phyloP scores from a whole-genome alignment of 225 moss, liverwort and hornwort species.

The Climacium dendroides region DNA sequence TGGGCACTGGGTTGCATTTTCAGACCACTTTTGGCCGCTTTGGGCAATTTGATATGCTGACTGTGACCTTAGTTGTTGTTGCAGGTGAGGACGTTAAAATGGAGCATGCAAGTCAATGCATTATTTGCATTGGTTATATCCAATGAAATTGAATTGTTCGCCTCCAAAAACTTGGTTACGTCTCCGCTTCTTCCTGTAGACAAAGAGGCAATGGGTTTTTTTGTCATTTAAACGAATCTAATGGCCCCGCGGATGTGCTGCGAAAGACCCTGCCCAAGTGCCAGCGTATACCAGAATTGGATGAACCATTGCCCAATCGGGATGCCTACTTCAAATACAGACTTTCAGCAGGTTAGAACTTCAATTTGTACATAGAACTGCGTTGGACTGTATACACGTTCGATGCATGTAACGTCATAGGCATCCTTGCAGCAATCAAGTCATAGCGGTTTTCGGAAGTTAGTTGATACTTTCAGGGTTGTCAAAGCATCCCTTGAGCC shows the following conservation, averaged over 20 bases:
- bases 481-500: conserved; percentile 1
- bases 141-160: not conserved
- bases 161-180: not conserved
- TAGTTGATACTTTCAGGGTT: conserved; percentile 4
- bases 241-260: not conserved
- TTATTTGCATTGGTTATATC: not conserved
- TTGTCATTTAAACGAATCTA: not conserved
- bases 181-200: not conserved
- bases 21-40: not conserved
- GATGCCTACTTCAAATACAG: conserved; percentile 15
- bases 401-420: not conserved
- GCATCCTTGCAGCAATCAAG: not conserved
- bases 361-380: conserved; percentile 15
- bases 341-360: not conserved
- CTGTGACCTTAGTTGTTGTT: not conserved
- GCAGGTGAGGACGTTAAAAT: conserved; percentile 15
- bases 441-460: not conserved
- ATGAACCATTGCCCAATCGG: conserved; percentile 31
- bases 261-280: not conserved
- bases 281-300: conserved; percentile 19
- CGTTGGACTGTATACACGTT: not conserved
- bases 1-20: not conserved
- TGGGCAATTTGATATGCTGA: not conserved
- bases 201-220: not conserved
- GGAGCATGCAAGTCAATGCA: not conserved